Conservation (phyloP, 345 rosid genomes). For the Viola odorata region DNA sequence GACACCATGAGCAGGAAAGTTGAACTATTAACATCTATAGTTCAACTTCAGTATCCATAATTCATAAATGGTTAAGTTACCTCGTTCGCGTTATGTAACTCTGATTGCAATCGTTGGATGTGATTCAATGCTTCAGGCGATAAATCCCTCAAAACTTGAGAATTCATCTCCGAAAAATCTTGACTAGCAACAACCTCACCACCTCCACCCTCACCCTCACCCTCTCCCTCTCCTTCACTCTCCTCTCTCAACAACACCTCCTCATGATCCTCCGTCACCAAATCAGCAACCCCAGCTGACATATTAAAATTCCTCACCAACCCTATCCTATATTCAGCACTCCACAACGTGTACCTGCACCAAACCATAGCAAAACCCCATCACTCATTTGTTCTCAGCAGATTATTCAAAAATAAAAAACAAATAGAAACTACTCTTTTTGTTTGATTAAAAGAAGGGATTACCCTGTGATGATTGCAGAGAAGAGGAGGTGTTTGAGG, state of each 20-base stretch:
- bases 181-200: slow-evolving; percentile 15
- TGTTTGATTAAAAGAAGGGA: too few relatives aligned
- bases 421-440: too few relatives aligned
- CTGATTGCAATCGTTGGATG: slow-evolving; percentile 57
- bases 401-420: neutral
- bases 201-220: slow-evolving; percentile 25
- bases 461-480: slow-evolving; percentile 90
- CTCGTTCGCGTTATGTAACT: slow-evolving; percentile 51
- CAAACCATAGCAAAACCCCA: neutral
- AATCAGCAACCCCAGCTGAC: slow-evolving; percentile 19
- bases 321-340: slow-evolving; percentile 80
- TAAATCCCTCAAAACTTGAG: slow-evolving; percentile 58
- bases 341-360: slow-evolving; percentile 84
- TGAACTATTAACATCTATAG: too few relatives aligned
- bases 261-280: neutral
- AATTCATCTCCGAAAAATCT: slow-evolving; percentile 41
- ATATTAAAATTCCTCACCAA: slow-evolving; percentile 66
- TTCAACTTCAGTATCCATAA: too few relatives aligned
- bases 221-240: slow-evolving; percentile 25
- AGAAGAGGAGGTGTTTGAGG: slow-evolving; percentile 59
- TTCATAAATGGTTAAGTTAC: slow-evolving; percentile 18
- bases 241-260: neutral
- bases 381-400: too few relatives aligned
- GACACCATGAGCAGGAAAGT: too few relatives aligned
- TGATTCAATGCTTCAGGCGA: slow-evolving; percentile 62